Evolutionary conservation across 768 basidiomycete species (phyloP), one percentile per base, ranked within the genome.

Genomic region (Lepiota venenata): DNA sequence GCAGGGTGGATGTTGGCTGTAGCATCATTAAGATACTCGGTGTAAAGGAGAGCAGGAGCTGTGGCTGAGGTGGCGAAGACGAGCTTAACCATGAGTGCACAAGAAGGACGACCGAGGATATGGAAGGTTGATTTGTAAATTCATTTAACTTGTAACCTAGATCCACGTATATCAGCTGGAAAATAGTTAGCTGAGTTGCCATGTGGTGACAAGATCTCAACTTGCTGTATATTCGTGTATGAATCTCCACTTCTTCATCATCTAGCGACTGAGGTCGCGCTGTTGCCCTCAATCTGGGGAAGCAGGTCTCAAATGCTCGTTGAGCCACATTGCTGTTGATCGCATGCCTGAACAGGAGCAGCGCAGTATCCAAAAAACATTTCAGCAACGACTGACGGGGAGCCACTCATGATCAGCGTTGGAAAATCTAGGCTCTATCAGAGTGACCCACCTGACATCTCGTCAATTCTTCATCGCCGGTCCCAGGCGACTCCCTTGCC

Each of bases 11-110:
- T 10, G 27, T 41, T 37, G 53, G 46, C 61, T 84, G 81, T 18
- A 91, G 64, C 2, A 79, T 79, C 12, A 72, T 63, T 21, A 84
- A 56, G 15, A 86, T 57, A 3, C 76, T 57, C 0, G 74, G 75
- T n/a, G 74, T 61, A 25, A 81, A 50, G 25, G 69, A 64, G 0
- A 63, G 48, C 2, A 78, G 60, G 1, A 70, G 27, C 32, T 16
- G 64, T 43, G 32, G 65, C 58, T 6, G 46, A 16, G 43, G 54
- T n/a, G 29, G 14, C 2, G 27, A 18, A 15, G 53, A 6, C 16
- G 40, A 27, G 16, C 8, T 18, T 15, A 55, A 35, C 53, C 53
- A 55, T 11, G 61, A 62, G 56, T 79, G 73, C 4, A 79, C 72
- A 27, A 74, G 59, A 35, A 74, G 57, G 15, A 77, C 58, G 49